phyloP scores from a whole-genome alignment of 805 yeast species.

The Sugiyamaella mastotermitis region DNA sequence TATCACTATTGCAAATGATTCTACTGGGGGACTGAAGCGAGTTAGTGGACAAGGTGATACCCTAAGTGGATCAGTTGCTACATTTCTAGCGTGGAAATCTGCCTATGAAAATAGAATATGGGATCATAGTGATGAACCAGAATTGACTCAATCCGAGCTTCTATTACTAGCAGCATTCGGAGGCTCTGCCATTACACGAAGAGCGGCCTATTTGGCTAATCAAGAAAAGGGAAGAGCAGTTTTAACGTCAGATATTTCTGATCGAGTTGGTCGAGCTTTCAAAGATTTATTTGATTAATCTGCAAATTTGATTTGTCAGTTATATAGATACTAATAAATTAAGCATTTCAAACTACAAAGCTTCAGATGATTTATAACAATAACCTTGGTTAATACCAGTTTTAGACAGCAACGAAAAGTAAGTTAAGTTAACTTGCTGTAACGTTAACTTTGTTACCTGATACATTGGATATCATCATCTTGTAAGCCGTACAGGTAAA shows the following conservation, averaged over 20 bases:
- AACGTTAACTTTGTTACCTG: no score
- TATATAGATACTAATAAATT: no score
- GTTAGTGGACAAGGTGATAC: slow-evolving; percentile 98
- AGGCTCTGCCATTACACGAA: slow-evolving; percentile 62
- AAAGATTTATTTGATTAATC: slow-evolving; percentile 42
- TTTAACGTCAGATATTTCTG: slow-evolving; percentile 80
- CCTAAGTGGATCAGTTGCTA: slow-evolving; percentile 76
- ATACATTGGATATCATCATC: no score
- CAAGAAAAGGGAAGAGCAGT: slow-evolving; percentile 62
- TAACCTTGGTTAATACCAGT: no score
- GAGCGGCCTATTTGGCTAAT: slow-evolving; percentile 62
- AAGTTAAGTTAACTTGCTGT: no score
- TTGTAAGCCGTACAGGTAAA: no score
- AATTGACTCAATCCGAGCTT: slow-evolving; percentile 28
- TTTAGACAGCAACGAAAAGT: no score
- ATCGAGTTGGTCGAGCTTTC: slow-evolving; percentile 59
- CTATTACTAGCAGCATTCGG: slow-evolving; percentile 49
- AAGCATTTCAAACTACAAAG: no score
- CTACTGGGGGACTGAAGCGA: slow-evolving; percentile 65
- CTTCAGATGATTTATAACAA: no score
- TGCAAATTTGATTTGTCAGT: no score
- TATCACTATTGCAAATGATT: slow-evolving; percentile 37
- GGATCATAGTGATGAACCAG: slow-evolving; percentile 29
- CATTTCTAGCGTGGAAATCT: slow-evolving; percentile 73
- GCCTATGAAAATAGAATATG: slow-evolving; percentile 58